Percentiles rank a stretch among this genome's conserved stretches.
Conservation (phyloP, 257 asterid species). For the Mentha longifolia region DNA sequence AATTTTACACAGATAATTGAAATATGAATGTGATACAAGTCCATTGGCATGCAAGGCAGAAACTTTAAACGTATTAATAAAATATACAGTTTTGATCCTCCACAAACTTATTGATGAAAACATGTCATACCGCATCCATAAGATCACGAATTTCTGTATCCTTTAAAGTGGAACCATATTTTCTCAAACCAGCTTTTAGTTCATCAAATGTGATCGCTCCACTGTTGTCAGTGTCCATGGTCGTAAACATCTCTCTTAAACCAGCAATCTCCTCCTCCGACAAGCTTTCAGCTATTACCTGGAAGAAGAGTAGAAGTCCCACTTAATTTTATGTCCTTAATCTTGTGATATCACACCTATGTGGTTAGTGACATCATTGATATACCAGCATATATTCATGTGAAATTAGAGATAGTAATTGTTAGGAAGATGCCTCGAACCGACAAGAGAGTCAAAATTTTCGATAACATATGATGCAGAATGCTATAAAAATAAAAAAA, state of each 20-base stretch:
- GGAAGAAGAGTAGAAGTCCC: conserved; percentile 35
- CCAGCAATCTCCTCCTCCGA: conserved; percentile 98
- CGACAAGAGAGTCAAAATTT: conserved; percentile 18
- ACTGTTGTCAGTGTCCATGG: conserved; percentile 94
- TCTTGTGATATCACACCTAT: conserved; percentile 27
- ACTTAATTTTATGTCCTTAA: conserved; percentile 18
- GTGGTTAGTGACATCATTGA: conserved; percentile 15
- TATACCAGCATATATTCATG: background rate
- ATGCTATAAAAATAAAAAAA: too few relatives aligned
- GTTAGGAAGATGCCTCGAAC: conserved; percentile 16
- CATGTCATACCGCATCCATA: conserved; percentile 81
- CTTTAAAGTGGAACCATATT: conserved; percentile 86
- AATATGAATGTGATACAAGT: background rate
- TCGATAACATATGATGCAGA: background rate
- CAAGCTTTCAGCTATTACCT: conserved; percentile 97
- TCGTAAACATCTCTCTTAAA: conserved; percentile 84
- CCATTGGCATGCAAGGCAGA: background rate
- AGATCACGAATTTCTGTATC: conserved; percentile 92
- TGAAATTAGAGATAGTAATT: background rate
- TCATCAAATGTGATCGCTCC: conserved; percentile 97
- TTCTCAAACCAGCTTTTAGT: conserved; percentile 90
- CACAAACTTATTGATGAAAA: conserved; percentile 20
- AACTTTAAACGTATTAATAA: background rate
- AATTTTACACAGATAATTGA: background rate
- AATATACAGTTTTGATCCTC: conserved; percentile 2